phyloP scores from a whole-genome alignment of 139 green algal species.

The Tetradesmus lagerheimii region DNA sequence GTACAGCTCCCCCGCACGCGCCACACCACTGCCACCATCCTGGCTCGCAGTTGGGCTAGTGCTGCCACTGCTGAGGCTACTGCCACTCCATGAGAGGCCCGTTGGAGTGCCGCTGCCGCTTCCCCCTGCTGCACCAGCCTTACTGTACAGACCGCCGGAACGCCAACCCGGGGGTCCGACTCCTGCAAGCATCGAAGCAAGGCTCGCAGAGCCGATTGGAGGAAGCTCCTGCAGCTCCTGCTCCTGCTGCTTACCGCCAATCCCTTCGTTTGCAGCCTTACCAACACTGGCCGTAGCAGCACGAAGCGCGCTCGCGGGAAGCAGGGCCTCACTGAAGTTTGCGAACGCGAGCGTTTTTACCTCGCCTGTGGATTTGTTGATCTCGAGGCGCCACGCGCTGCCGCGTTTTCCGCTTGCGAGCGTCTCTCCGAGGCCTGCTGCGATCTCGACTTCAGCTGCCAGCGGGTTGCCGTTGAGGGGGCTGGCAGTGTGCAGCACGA shows the following conservation, averaged over 20 bases:
- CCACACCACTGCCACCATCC: not conserved
- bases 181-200: not conserved
- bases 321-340: conserved; percentile 92
- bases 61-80: not conserved
- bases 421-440: conserved; percentile 92
- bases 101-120: not conserved
- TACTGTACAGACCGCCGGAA: not conserved
- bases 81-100: not conserved
- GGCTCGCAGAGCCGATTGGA: not conserved
- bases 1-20: conserved; percentile 10
- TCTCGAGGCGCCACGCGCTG: conserved; percentile 89
- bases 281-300: not conserved
- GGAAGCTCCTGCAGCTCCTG: not conserved
- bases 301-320: conserved; percentile 42
- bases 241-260: not conserved
- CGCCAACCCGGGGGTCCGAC: not conserved
- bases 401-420: conserved; percentile 91
- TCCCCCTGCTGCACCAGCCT: not conserved
- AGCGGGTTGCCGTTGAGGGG: conserved; percentile 69
- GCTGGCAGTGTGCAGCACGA: conserved; percentile 91
- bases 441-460: conserved; percentile 87
- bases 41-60: not conserved
- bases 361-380: conserved; percentile 73
- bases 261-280: not conserved
- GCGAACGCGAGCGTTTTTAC: conserved; percentile 88